These are phyloP conservation scores for Alternaria panax DNA, from an alignment of 2,329 filamentous ascomycete genomes.

Conservation along the genomic window DNA sequence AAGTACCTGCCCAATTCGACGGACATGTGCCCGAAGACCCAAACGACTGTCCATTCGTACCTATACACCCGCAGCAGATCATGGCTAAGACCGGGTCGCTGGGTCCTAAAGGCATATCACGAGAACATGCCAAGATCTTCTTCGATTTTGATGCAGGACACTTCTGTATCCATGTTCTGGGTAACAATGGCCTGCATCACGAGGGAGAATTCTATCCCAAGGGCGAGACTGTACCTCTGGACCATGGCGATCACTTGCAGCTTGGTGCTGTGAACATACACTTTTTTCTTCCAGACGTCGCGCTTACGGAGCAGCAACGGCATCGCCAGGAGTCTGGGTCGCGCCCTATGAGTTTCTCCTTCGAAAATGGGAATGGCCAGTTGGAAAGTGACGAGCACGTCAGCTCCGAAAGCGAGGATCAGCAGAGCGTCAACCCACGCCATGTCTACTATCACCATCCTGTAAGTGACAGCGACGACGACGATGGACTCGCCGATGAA, in stretches of 20 bases:
- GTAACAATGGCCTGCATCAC: slow-evolving; percentile 69
- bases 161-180: slow-evolving; percentile 71
- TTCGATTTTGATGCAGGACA: slow-evolving; percentile 69
- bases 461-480: slow-evolving; percentile 37
- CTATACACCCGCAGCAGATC: slow-evolving; percentile 69
- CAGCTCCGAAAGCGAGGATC: slow-evolving; percentile 42
- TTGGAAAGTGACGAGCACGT: slow-evolving; percentile 59
- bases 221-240: slow-evolving; percentile 55
- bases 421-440: slow-evolving; percentile 43
- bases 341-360: slow-evolving; percentile 75
- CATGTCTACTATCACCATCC: slow-evolving; percentile 46
- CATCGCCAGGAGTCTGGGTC: slow-evolving; percentile 59
- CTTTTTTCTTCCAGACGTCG: slow-evolving; percentile 68
- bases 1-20: slow-evolving; percentile 59
- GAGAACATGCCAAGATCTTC: slow-evolving; percentile 74
- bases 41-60: slow-evolving; percentile 69
- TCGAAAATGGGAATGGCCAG: slow-evolving; percentile 68
- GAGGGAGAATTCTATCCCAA: slow-evolving; percentile 33
- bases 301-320: slow-evolving; percentile 58
- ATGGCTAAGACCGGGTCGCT: slow-evolving; percentile 57
- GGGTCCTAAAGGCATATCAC: slow-evolving; percentile 75
- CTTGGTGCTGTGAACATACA: slow-evolving; percentile 74
- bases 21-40: slow-evolving; percentile 66
- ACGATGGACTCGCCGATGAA: slow-evolving; percentile 36
- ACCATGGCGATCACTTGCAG: slow-evolving; percentile 71